Percentiles rank a stretch among this genome's conserved stretches.
These are phyloP conservation scores for Phytophthora pistaciae DNA, from an alignment of 352 stramenopile genomes.

Conservation along the genomic window DNA sequence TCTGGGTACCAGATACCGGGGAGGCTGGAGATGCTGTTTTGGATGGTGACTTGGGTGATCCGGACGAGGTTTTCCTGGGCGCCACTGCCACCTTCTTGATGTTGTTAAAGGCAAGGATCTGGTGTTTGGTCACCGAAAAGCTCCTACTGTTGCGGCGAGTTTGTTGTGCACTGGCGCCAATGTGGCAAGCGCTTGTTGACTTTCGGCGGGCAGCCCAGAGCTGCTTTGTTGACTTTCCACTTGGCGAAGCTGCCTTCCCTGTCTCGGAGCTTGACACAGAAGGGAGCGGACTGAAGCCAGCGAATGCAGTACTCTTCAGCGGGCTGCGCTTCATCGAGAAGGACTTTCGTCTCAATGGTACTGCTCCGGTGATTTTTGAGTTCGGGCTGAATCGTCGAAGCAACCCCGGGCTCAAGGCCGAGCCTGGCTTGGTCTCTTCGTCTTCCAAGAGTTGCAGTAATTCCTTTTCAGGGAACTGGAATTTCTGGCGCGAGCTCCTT, in stretches of 20 bases:
- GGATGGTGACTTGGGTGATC: constrained; percentile 13
- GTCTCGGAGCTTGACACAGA: constrained; percentile 8
- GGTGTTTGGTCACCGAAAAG: constrained; percentile 34
- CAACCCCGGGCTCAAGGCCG: constrained; percentile 1
- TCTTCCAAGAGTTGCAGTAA: constrained; percentile 40
- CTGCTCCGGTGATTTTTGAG: constrained; percentile 43
- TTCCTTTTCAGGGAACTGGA: constrained; percentile 68
- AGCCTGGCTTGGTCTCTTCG: constrained; percentile 21
- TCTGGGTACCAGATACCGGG: constrained; percentile 30
- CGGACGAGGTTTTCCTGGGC: constrained; percentile 13
- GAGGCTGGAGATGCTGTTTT: constrained; percentile 17
- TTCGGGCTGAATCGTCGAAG: constrained; percentile 42
- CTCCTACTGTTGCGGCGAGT: constrained; percentile 30
- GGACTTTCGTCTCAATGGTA: constrained; percentile 66
- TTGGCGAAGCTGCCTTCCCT: constrained; percentile 10
- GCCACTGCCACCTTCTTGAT: constrained; percentile 23
- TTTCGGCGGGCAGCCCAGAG: constrained; percentile 57
- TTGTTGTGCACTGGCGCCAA: not conserved
- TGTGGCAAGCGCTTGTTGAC: constrained; percentile 59
- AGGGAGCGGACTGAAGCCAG: constrained; percentile 3
- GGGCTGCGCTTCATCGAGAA: constrained; percentile 78
- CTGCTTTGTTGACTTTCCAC: constrained; percentile 17
- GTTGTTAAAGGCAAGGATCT: constrained; percentile 25
- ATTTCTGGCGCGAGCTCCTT: constrained; percentile 51
- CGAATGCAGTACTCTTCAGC: constrained; percentile 38